A percentile compares a stretch with the other conserved stretches of the same genome.
phyloP scores from a whole-genome alignment of 2,329 filamentous ascomycete genomes.

The Fusarium luffae region DNA sequence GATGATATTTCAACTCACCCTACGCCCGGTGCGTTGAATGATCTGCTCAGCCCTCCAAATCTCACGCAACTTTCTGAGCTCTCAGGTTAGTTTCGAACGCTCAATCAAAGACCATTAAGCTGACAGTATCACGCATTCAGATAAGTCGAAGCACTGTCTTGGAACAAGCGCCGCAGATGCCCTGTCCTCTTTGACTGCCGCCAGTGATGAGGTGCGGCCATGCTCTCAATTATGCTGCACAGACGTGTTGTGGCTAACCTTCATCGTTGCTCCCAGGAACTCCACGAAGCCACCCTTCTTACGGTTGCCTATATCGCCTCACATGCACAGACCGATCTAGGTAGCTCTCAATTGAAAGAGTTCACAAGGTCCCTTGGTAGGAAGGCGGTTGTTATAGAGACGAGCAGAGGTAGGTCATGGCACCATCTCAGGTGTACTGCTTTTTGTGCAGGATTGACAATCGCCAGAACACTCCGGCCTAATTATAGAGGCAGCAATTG shows the following conservation, averaged over 20 bases:
- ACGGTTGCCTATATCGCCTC: background rate
- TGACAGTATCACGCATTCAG: background rate
- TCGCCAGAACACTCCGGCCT: slow-evolving; percentile 4
- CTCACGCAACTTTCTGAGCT: slow-evolving; percentile 14
- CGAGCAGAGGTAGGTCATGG: slow-evolving; percentile 1
- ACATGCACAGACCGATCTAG: background rate
- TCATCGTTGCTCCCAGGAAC: slow-evolving; percentile 6
- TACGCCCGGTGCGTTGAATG: background rate
- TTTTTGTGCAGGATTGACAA: background rate
- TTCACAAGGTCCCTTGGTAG: background rate
- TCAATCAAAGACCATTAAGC: too few relatives aligned
- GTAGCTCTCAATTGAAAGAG: background rate
- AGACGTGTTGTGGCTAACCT: slow-evolving; percentile 8
- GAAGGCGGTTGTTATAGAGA: slow-evolving; percentile 1
- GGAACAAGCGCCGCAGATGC: background rate
- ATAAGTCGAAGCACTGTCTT: background rate
- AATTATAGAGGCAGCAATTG: slow-evolving; percentile 44
- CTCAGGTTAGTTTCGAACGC: slow-evolving; percentile 11
- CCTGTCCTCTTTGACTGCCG: background rate
- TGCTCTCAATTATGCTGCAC: too few relatives aligned
- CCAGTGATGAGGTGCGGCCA: background rate
- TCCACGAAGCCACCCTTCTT: slow-evolving; percentile 8
- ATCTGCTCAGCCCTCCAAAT: slow-evolving; percentile 28
- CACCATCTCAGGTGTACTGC: background rate
- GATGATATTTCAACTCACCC: background rate